phyloP scores from a whole-genome alignment of 2,329 filamentous ascomycete species.

The Claviceps monticola region DNA sequence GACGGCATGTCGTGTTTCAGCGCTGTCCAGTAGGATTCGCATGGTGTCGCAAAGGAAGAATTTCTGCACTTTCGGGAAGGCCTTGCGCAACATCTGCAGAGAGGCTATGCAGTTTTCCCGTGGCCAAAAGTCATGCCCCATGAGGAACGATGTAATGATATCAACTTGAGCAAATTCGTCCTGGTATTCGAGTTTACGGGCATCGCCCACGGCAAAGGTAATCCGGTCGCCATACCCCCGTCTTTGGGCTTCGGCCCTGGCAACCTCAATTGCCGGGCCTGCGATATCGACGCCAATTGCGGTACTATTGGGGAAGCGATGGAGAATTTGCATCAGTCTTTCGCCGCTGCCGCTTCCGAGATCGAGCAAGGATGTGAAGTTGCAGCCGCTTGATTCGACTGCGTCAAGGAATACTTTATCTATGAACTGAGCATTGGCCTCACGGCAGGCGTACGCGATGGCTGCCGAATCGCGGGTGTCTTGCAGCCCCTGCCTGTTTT shows the following conservation, averaged over 20 bases:
- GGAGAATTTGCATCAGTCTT: constrained; percentile 7
- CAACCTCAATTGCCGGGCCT: constrained; percentile 4
- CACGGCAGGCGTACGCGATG: constrained; percentile 8
- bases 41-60: constrained; percentile 7
- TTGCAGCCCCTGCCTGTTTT: constrained; percentile 4
- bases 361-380: constrained; percentile 7
- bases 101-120: constrained; percentile 8
- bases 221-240: not conserved
- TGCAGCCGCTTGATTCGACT: constrained; percentile 1
- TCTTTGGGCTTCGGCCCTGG: not conserved
- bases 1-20: not conserved
- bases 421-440: constrained; percentile 4
- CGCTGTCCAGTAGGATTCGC: not conserved
- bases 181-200: constrained; percentile 1
- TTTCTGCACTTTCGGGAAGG: constrained; percentile 6
- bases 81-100: constrained; percentile 2
- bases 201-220: constrained; percentile 3
- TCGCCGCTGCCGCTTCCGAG: constrained; percentile 9
- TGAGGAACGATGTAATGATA: constrained; percentile 9
- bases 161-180: constrained; percentile 8
- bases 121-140: constrained; percentile 11
- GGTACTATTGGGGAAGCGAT: constrained; percentile 3
- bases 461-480: constrained; percentile 6
- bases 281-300: constrained; percentile 9
- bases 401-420: constrained; percentile 5